These are phyloP conservation scores for Luffa aegyptiaca DNA, from an alignment of 306 rosid species.

Conservation along the genomic window DNA sequence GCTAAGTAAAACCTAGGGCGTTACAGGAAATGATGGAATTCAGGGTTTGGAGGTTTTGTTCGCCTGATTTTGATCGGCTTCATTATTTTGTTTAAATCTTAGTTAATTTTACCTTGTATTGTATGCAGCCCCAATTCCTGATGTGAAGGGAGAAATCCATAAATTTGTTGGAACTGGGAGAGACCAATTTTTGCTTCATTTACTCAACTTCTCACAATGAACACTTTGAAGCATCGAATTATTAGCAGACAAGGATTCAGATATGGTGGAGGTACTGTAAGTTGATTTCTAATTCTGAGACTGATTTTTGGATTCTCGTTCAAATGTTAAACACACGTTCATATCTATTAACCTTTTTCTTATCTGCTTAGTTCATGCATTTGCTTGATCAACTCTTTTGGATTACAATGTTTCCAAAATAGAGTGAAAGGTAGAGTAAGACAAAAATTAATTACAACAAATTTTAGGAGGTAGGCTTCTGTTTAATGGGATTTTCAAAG, in stretches of 20 bases:
- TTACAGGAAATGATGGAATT: too few relatives aligned
- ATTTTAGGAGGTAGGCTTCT: background rate
- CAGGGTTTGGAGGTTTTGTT: too few relatives aligned
- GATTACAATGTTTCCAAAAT: background rate
- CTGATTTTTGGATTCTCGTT: background rate
- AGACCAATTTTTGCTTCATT: background rate
- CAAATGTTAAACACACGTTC: background rate
- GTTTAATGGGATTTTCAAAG: background rate
- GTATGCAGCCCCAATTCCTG: background rate
- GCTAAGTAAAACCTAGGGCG: too few relatives aligned
- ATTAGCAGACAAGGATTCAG: conserved; percentile 14
- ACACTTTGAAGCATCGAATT: conserved; percentile 28
- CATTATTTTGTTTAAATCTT: background rate
- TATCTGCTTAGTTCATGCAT: background rate
- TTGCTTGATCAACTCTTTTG: background rate
- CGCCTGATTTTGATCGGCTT: too few relatives aligned
- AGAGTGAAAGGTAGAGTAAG: background rate
- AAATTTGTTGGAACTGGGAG: background rate
- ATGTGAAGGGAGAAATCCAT: background rate
- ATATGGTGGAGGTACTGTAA: conserved; percentile 38
- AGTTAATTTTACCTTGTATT: background rate
- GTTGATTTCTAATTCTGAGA: background rate
- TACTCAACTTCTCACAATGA: conserved; percentile 25
- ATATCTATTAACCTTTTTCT: background rate
- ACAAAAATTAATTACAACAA: background rate